Base-by-base conservation (phyloP, 1,284 basidiomycete genomes). In the Cryptococcus maquisensis region DNA sequence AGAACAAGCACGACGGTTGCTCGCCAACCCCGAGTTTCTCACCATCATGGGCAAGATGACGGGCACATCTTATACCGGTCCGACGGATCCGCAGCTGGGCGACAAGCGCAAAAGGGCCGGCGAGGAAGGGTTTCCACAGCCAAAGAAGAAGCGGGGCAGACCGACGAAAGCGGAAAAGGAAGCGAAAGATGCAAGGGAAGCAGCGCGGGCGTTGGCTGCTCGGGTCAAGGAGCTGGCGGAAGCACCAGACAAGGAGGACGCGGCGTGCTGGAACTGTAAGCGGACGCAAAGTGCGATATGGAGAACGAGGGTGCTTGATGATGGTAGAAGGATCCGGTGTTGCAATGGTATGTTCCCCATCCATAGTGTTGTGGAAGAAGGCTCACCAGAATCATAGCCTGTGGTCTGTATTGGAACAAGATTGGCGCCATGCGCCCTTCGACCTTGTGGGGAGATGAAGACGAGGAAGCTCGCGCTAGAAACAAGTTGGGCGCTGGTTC, bases 401-500 rank as follows among this genome's bases (percentile, higher is more conserved):
- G 74, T 47, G 74, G 74, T 1, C 59, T 76, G 24, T 76, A 74
- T 62, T 74, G 64, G 64, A 73, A 76, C 57, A 71, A 72, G 60
- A 64, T 61, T 39, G 59, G 66, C 8, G 59, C 54, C 16, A 72
- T 74, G 69, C 65, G 72, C 12, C 72, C 74, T 4, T 66, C 69
- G 7, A 63, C 57, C 4, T 48, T 74, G 24, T 76, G 72, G 74
- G 60, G 63, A 16, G 66, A 63, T 23, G 62, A 63, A 26, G 64
- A 71, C 57, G 65, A 69, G n/a, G 65, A 67, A 37, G 54, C 65
- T 4, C 24, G 38, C 57, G n/a, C 47, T 23, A 15, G 56, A 10
- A 10, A 10, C 28, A 32, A 2, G 28, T 10, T 7, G 10, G n/a
- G n/a, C n/a, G 7, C 28, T 32, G 28, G 7, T 32, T 32, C 28